These are phyloP conservation scores for Juglanconis sp. DNA, from an alignment of 2,329 filamentous ascomycete genomes.

Conservation along the genomic window DNA sequence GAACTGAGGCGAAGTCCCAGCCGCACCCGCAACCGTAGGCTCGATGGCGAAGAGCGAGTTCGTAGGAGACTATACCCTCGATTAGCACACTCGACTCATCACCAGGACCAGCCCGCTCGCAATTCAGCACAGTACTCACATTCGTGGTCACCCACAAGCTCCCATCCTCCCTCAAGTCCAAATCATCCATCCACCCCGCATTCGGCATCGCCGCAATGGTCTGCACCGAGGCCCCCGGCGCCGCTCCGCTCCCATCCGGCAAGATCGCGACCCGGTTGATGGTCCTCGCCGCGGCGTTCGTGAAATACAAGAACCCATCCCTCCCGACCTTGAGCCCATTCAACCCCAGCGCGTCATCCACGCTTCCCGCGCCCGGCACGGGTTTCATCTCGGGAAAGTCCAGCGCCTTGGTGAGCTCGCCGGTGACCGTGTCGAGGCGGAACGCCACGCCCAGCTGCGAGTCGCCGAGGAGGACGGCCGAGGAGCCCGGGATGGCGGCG, in stretches of 20 bases:
- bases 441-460: conserved; percentile 25
- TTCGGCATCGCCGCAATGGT: neutral
- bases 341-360: conserved; percentile 21
- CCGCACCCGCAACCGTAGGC: neutral
- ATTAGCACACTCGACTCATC: neutral
- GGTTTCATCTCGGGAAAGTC: conserved; percentile 25
- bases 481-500: conserved; percentile 18
- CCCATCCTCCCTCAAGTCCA: conserved; percentile 5
- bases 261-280: conserved; percentile 6
- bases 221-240: neutral
- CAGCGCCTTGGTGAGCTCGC: conserved; percentile 19
- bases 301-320: conserved; percentile 26
- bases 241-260: neutral
- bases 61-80: neutral
- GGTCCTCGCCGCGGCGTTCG: conserved; percentile 20
- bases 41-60: conserved; percentile 4
- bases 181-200: conserved; percentile 9
- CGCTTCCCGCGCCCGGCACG: conserved; percentile 6
- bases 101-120: neutral
- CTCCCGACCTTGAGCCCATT: conserved; percentile 26
- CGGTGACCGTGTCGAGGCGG: conserved; percentile 24
- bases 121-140: neutral
- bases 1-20: conserved; percentile 2
- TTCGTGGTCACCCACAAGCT: conserved; percentile 10
- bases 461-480: conserved; percentile 26